phyloP scores from a whole-genome alignment of 176 grass and related monocot genomes.

The Thalia dealbata region DNA sequence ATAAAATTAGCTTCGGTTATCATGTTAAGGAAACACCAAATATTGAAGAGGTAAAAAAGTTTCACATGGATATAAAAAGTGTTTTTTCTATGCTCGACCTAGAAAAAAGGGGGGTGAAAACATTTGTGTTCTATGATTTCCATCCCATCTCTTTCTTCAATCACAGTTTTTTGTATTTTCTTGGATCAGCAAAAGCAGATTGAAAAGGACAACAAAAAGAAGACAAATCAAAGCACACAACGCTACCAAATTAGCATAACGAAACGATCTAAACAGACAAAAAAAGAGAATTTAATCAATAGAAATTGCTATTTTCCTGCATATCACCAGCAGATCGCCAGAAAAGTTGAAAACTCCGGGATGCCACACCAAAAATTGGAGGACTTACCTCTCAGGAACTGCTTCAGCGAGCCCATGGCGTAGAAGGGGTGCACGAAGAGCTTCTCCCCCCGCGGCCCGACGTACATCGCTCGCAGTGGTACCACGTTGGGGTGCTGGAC shows the following conservation, averaged over 20 bases:
- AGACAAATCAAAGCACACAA: background rate
- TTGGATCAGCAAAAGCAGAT: background rate
- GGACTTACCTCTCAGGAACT: slow-evolving; percentile 51
- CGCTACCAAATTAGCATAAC: background rate
- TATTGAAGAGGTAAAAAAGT: too few relatives aligned
- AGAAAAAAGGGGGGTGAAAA: too few relatives aligned
- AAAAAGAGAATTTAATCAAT: background rate
- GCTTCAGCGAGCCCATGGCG: slow-evolving; percentile 60
- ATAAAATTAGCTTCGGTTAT: too few relatives aligned
- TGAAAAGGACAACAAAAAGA: background rate
- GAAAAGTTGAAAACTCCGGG: background rate
- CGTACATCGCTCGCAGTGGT: slow-evolving; percentile 73
- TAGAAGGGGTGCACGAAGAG: slow-evolving; percentile 89
- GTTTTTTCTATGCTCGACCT: too few relatives aligned
- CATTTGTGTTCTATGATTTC: too few relatives aligned
- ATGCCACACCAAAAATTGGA: background rate
- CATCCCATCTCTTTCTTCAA: too few relatives aligned
- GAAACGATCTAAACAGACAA: background rate
- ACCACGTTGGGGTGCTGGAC: slow-evolving; percentile 72
- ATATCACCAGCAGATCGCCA: background rate
- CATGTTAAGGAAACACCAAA: too few relatives aligned
- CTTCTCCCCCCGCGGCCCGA: slow-evolving; percentile 84
- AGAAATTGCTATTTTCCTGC: background rate
- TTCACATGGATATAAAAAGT: too few relatives aligned
- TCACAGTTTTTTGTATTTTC: too few relatives aligned